These are phyloP conservation scores for Phytophthora cajani DNA, from an alignment of 352 stramenopile species.

Conservation along the genomic window DNA sequence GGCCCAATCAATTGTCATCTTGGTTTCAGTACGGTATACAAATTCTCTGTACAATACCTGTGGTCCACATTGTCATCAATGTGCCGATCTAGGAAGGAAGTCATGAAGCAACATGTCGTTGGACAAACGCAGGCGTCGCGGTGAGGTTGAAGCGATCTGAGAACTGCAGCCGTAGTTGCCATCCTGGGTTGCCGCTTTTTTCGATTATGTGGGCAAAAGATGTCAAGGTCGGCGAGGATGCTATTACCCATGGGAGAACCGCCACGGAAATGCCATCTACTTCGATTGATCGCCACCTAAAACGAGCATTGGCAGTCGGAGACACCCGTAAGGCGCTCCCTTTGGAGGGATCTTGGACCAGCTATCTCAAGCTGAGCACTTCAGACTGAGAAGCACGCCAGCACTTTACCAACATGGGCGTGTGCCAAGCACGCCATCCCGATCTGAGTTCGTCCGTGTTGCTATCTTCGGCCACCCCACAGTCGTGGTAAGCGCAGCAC, in stretches of 20 bases:
- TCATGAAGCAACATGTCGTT: not conserved
- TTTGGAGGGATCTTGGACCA: not conserved
- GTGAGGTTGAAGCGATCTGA: slow-evolving; percentile 6
- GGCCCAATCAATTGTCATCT: slow-evolving; percentile 8
- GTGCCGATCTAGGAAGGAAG: not conserved
- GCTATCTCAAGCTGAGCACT: not conserved
- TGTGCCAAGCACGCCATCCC: slow-evolving; percentile 20
- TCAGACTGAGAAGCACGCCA: slow-evolving; percentile 4
- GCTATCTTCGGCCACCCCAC: slow-evolving; percentile 9
- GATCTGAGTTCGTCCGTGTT: slow-evolving; percentile 30
- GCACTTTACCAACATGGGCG: slow-evolving; percentile 7
- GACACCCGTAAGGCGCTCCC: not conserved
- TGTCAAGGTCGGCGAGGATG: not conserved
- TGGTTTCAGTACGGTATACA: not conserved
- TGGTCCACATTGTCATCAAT: not conserved
- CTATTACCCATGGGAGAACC: not conserved
- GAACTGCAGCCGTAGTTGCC: slow-evolving; percentile 1
- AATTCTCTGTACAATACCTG: not conserved
- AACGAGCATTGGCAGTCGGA: not conserved
- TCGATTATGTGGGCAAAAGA: slow-evolving; percentile 1
- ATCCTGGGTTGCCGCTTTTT: slow-evolving; percentile 1
- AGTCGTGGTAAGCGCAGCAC: not conserved
- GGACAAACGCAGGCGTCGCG: not conserved
- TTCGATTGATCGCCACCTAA: not conserved
- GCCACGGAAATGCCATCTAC: not conserved